These are phyloP conservation scores for Platanus orientalis DNA, from an alignment of 164 flowering plant species.

Conservation along the genomic window DNA sequence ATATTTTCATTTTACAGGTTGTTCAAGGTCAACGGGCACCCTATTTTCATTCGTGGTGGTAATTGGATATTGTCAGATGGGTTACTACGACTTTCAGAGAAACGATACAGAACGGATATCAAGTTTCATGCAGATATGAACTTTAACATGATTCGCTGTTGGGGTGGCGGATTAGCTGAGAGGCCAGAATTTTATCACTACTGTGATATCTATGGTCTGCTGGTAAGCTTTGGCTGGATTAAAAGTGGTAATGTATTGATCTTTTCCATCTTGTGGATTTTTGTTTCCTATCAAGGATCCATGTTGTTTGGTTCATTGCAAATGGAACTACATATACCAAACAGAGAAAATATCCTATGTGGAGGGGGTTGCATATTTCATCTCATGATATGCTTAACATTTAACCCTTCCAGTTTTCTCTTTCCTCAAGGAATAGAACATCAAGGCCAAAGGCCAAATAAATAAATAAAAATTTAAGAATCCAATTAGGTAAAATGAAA, in stretches of 20 bases:
- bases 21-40: slow-evolving; percentile 93
- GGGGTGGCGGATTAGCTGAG: slow-evolving; percentile 99
- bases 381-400: too few relatives aligned
- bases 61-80: slow-evolving; percentile 98
- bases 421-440: too few relatives aligned
- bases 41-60: slow-evolving; percentile 93
- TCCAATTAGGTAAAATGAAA: too few relatives aligned
- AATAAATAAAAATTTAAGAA: too few relatives aligned
- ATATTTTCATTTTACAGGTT: slow-evolving; percentile 39
- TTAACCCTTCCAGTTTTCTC: too few relatives aligned
- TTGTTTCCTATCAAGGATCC: background rate
- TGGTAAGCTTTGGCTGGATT: slow-evolving; percentile 49
- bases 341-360: too few relatives aligned
- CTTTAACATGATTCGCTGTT: slow-evolving; percentile 95
- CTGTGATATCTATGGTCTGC: slow-evolving; percentile 87
- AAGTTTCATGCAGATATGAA: slow-evolving; percentile 99
- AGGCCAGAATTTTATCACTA: slow-evolving; percentile 96
- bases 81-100: slow-evolving; percentile 69
- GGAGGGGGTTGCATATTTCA: too few relatives aligned
- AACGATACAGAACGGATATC: slow-evolving; percentile 85
- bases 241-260: background rate
- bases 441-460: too few relatives aligned
- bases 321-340: background rate
- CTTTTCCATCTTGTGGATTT: background rate
- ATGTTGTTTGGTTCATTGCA: background rate